phyloP scores from a whole-genome alignment of 2,329 filamentous ascomycete genomes.

The Fusarium foetens region DNA sequence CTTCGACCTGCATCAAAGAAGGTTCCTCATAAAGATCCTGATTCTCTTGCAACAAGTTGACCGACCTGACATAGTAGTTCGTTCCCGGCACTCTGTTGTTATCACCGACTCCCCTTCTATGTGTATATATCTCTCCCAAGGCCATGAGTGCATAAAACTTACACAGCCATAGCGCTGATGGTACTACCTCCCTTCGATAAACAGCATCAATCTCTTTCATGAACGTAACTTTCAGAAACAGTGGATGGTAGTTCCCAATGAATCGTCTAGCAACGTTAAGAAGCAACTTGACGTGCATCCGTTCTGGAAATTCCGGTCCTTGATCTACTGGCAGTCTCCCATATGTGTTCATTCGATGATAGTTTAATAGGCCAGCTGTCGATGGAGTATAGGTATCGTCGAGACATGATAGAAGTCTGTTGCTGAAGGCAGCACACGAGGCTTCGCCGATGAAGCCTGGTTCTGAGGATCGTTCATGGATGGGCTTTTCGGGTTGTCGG shows the following conservation, averaged over 20 bases:
- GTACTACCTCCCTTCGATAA: constrained; percentile 48
- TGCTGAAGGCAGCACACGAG: constrained; percentile 46
- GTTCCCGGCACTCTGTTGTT: constrained; percentile 52
- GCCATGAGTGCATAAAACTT: constrained; percentile 58
- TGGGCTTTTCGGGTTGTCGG: constrained; percentile 27
- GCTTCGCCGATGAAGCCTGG: constrained; percentile 47
- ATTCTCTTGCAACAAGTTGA: constrained; percentile 51
- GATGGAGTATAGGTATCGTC: constrained; percentile 43
- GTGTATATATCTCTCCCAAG: constrained; percentile 57
- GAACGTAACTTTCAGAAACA: constrained; percentile 51
- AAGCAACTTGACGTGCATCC: constrained; percentile 46
- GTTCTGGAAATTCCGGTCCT: constrained; percentile 34
- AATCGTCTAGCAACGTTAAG: constrained; percentile 45
- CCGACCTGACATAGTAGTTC: constrained; percentile 54
- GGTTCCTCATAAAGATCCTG: constrained; percentile 54
- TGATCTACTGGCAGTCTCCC: not conserved
- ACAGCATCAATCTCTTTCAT: constrained; percentile 51
- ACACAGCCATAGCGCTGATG: constrained; percentile 49
- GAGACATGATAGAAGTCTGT: constrained; percentile 44
- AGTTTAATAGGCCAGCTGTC: constrained; percentile 44
- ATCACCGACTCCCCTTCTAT: constrained; percentile 46
- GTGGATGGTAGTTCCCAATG: constrained; percentile 47
- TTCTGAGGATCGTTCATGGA: constrained; percentile 33
- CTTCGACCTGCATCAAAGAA: constrained; percentile 56
- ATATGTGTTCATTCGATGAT: constrained; percentile 28